Conservation (phyloP, 2,329 filamentous ascomycete species). For the Endothia cerciana region DNA sequence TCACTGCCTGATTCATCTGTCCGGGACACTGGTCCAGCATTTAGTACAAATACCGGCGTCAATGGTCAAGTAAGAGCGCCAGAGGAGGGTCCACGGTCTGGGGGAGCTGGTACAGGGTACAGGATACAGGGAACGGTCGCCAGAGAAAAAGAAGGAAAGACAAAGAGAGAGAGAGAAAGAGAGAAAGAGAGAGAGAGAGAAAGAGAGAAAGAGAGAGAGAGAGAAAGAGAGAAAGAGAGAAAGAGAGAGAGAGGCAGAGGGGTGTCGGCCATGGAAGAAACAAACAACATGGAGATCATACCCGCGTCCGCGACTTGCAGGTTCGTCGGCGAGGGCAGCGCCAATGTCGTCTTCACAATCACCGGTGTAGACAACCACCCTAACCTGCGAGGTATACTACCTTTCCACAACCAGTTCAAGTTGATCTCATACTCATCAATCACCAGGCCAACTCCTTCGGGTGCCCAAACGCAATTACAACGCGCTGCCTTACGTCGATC, state of each 20-base stretch:
- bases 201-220: background rate
- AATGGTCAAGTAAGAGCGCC: constrained; percentile 7
- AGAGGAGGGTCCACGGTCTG: background rate
- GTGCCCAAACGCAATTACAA: constrained; percentile 61
- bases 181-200: background rate
- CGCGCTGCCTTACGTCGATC: constrained; percentile 47
- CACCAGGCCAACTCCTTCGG: constrained; percentile 58
- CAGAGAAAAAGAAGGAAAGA: too few relatives aligned
- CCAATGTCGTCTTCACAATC: constrained; percentile 75
- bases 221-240: background rate
- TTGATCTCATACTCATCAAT: constrained; percentile 29
- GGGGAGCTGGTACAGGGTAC: background rate
- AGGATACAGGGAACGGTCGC: too few relatives aligned
- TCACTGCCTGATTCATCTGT: background rate
- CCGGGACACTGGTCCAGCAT: background rate
- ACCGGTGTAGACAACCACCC: constrained; percentile 24
- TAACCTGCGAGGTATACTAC: constrained; percentile 15
- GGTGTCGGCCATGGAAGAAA: constrained; percentile 5
- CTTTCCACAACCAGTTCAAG: background rate
- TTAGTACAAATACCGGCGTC: background rate
- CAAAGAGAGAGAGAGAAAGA: background rate
- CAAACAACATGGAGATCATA: constrained; percentile 18
- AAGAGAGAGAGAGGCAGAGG: too few relatives aligned
- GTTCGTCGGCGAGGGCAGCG: constrained; percentile 70
- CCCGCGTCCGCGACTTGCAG: constrained; percentile 20